Evolutionary conservation across 352 stramenopile genomes (phyloP), one percentile per base, ranked within the genome.

Genomic region (Globisporangium canariense): DNA sequence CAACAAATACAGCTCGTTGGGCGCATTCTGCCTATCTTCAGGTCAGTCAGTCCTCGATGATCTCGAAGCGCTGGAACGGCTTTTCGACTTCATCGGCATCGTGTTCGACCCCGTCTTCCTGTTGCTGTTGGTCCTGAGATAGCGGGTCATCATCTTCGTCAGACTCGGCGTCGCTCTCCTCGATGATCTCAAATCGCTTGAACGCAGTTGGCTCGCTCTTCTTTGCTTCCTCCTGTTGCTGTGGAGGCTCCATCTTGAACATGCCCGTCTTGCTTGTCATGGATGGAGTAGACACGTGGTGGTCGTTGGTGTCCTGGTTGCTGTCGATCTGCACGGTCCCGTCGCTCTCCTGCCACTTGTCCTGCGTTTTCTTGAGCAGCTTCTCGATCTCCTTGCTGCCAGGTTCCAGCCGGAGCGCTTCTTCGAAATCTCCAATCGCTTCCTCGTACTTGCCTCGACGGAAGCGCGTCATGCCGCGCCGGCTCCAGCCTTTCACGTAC

Each of bases 401-500:
- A 18, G 86, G 83, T 20, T 97, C 85, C 8, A 94, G 54, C 6
- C 64, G 51, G 13, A 93, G 57, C 22, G 84, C 89, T 40, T 81
- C 58, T 55, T 90, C 62, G 59, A 97, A 97, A 62, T 97, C 91
- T 13, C 78, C 62, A 13, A 93, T 67, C 3, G 90, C 93, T 9
- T 94, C 79, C 7, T 73, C 71, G 68, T 96, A 98, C 46, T 92
- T 94, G n/a, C 89, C 87, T 32, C 86, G 79, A 7, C 83, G 77
- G 60, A 97, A 92, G 28, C 89, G 83, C 38, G 85, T 89, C 83
- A 97, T 97, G 13, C 89, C 93, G 45, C 93, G 81, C 52, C 91
- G 79, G 43, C 74, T 83, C 72, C 89, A 91, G 4, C 88, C 89
- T 68, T 98, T 98, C 40, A 78, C 67, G 57, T 97, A 98, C 6